Evolutionary conservation across 352 stramenopile genomes (phyloP), one percentile per base, ranked within the genome.

Genomic region (Globisporangium polare): DNA sequence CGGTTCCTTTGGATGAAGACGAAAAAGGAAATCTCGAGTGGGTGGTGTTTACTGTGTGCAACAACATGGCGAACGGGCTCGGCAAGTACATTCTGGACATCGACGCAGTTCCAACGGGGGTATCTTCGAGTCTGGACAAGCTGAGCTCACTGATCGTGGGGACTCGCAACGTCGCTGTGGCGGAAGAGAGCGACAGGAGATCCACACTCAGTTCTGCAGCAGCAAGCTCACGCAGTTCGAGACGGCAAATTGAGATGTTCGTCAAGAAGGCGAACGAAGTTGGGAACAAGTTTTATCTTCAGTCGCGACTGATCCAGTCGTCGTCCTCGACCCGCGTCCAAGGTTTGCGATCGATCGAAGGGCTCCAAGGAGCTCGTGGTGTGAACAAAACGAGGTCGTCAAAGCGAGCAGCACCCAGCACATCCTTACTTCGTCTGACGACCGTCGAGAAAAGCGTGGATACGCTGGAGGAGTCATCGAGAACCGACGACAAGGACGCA

Each of bases 11-110:
- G 39, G 74, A 75, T 22, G 68, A 60, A 39, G 84, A 90, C 49
- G 73, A 86, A 53, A 82, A 80, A 62, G 81, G 74, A 24, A 73
- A 90, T 47, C 62, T 94, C 53, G 85, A 94, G 57, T 89, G 83
- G 75, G 67, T 94, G 12, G 77, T 94, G 47, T 90, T 89, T 63
- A 72, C 80, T 17, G 75, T 94, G 13, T 90, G 83, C 62, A 90
- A 88, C 67, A 84, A 89, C 39, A 74, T 92, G 60, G 75, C 71
- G 2, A 83, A 72, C 39, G 80, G 74, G 5, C 66, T 94, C 37
- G 83, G 79, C 31, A 94, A 93, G 58, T 89, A 84, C 60, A 72
- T 86, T 9, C 69, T 75, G n/a, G 69, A 90, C 31, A 75, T 95
- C 6, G 76, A 92, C 42, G 62, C 77, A 8, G 74, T 93, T 6